phyloP scores from a whole-genome alignment of 768 basidiomycete species.

The Amylocystis lapponica region DNA sequence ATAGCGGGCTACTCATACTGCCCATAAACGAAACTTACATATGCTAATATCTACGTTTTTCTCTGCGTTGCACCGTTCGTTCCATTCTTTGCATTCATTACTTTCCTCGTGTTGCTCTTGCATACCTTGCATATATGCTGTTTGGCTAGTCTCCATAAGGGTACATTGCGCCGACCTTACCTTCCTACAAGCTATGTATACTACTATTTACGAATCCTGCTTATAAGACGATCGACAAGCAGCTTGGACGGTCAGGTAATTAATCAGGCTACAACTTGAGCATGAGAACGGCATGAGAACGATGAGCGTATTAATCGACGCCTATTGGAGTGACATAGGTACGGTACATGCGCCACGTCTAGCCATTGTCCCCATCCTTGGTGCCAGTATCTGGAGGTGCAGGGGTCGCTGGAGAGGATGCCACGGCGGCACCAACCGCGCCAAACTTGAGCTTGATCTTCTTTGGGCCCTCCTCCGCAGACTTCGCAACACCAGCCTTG shows the following conservation, averaged over 20 bases:
- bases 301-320: too few species aligned
- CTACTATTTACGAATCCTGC: slow-evolving; percentile 16
- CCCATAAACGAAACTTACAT: slow-evolving; percentile 17
- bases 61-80: slow-evolving; percentile 14
- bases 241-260: slow-evolving; percentile 2
- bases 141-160: slow-evolving; percentile 24
- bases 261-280: neutral
- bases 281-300: too few species aligned
- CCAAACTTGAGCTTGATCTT: slow-evolving; percentile 75
- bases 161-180: slow-evolving; percentile 21
- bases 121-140: slow-evolving; percentile 27
- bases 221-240: slow-evolving; percentile 10
- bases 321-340: slow-evolving; percentile 2
- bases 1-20: slow-evolving; percentile 14
- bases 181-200: slow-evolving; percentile 20
- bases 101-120: slow-evolving; percentile 23
- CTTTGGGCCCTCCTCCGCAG: slow-evolving; percentile 51
- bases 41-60: slow-evolving; percentile 16
- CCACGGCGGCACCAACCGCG: slow-evolving; percentile 33
- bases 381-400: slow-evolving; percentile 56
- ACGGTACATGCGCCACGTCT: neutral
- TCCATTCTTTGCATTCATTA: slow-evolving; percentile 18
- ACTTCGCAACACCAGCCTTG: slow-evolving; percentile 12
- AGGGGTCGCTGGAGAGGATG: slow-evolving; percentile 26
- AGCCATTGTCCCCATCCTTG: slow-evolving; percentile 76